Evolutionary conservation across 257 asterid species (phyloP).

Genomic region (Nicotiana tomentosiformis): DNA sequence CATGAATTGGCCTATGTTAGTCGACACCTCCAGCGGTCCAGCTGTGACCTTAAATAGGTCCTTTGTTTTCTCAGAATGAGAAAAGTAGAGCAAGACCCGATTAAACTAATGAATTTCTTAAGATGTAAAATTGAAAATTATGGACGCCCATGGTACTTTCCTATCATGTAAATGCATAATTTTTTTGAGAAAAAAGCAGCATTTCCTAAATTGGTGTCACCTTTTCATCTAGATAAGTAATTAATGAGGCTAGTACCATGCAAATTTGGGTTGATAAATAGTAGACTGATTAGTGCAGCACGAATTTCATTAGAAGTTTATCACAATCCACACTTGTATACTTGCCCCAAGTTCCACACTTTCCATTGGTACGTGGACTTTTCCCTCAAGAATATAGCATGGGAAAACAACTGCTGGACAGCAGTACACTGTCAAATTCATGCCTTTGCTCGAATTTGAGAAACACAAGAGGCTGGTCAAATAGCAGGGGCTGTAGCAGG

Average conservation of each 20-base stretch:
- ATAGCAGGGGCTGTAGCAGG: neutral
- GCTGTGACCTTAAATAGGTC: neutral
- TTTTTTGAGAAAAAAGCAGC: constrained; percentile 45
- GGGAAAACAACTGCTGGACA: neutral
- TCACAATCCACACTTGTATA: neutral
- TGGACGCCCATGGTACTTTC: constrained; percentile 40
- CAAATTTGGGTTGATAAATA: neutral
- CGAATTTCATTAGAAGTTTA: neutral
- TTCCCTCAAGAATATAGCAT: neutral
- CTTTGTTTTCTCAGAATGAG: neutral
- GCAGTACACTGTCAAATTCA: neutral
- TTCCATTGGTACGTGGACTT: neutral
- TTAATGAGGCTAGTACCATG: neutral
- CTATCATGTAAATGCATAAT: constrained; percentile 46
- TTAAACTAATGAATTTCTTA: neutral
- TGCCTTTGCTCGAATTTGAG: neutral
- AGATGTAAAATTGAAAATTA: neutral
- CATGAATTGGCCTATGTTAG: constrained; percentile 82
- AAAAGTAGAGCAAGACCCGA: neutral
- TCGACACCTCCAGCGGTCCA: neutral
- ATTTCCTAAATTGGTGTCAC: neutral
- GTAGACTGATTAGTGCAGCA: neutral
- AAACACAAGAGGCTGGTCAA: neutral
- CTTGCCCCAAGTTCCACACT: neutral
- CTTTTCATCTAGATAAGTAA: neutral